Evolutionary conservation across 2,329 filamentous ascomycete species (phyloP), one percentile per base, ranked within the genome.

Genomic region (Colletotrichum incanum): DNA sequence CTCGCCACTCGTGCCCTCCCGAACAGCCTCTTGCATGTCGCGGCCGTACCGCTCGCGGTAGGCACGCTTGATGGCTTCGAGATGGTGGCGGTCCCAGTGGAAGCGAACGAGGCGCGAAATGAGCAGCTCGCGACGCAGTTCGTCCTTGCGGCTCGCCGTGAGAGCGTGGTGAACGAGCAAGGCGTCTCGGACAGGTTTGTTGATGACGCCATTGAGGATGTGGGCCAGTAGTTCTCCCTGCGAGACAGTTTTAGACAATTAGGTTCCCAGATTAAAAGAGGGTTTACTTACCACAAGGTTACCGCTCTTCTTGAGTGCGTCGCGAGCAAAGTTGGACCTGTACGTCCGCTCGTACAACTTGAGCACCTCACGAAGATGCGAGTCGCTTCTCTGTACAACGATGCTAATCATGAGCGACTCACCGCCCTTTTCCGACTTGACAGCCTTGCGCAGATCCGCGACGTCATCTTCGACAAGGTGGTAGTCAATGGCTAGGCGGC

Each of bases 121-220:
- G 62, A 99, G 90, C 60, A 98, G 85, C 80, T 98, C 96, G 56
- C 93, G 93, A 39, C 96, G 91, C 74, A 95, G 86, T 65, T 89
- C 83, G 78, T 96, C 93, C 74, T 89, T 90, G 75, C 88, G 89
- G 4, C 92, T 92, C 56, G 93, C 89, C 26, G 91, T 93, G 75
- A 98, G 91, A 2, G 96, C 96, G 84, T 98, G 96, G 82, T 97
- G 92, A 1, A 99, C 87, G 3, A 98, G 91, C 47, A 98, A 88
- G 3, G 96, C 94, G 81, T 98, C 96, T 67, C 96, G 94, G 74
- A 97, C 94, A 7, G 96, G 95, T 71, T 93, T 93, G 84, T 98
- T 98, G 85, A 98, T 97, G 69, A 97, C 92, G 78, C 96, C 96
- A 83, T 98, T 98, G 78, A 99, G 92, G 76, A 98, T 94, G 82